Conservation (phyloP, 768 basidiomycete genomes). For the Phlebiopsis flavidoalba region DNA sequence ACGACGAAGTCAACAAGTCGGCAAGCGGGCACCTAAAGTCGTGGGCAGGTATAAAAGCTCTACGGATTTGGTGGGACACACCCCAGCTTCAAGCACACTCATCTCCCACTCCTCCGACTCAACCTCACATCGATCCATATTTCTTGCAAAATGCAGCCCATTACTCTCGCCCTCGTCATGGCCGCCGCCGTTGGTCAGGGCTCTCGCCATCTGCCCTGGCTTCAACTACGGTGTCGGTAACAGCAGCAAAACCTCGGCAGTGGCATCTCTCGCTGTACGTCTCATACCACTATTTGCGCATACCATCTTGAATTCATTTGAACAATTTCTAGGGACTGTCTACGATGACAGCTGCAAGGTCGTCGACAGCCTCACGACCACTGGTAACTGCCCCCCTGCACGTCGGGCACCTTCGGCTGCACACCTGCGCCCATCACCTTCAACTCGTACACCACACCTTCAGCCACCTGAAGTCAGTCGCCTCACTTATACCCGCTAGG, state of each 20-base stretch:
- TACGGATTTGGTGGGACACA: too few species aligned
- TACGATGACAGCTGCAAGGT: not conserved
- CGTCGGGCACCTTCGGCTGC: not conserved
- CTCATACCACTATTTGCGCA: not conserved
- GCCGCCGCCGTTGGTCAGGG: not conserved
- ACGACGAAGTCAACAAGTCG: too few species aligned
- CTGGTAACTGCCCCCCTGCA: constrained; percentile 1
- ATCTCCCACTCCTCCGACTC: not conserved
- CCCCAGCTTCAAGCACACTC: too few species aligned
- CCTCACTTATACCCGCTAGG: too few species aligned
- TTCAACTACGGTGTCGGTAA: not conserved
- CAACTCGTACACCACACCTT: not conserved
- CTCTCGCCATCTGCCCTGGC: not conserved
- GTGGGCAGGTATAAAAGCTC: too few species aligned
- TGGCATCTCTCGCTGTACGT: not conserved
- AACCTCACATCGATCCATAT: not conserved
- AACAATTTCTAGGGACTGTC: not conserved
- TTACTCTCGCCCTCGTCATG: not conserved
- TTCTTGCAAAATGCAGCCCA: not conserved
- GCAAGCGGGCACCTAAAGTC: too few species aligned
- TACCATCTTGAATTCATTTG: not conserved
- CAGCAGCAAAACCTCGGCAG: not conserved
- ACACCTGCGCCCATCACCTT: not conserved
- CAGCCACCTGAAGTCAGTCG: not conserved
- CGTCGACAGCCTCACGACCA: not conserved